Conservation (phyloP, 176 grass and related monocot species). For the Oryza brachyantha region DNA sequence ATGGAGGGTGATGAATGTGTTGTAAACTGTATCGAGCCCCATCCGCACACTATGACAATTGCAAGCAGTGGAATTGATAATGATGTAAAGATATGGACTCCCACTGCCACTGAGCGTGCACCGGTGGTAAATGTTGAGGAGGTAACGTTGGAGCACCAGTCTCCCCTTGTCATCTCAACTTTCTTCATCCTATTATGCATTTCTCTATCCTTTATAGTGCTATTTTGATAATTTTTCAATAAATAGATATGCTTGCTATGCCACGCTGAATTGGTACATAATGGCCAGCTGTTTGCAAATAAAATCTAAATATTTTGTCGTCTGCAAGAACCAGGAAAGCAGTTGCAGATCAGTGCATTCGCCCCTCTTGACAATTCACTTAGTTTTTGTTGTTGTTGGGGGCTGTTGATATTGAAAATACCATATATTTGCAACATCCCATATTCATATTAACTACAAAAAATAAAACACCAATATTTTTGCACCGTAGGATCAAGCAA, state of each 20-base stretch:
- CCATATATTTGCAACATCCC: slow-evolving; percentile 1
- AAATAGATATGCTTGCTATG: neutral
- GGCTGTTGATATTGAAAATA: neutral
- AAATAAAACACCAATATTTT: neutral
- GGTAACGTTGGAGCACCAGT: slow-evolving; percentile 40
- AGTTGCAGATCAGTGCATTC: neutral
- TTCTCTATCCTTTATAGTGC: slow-evolving; percentile 10
- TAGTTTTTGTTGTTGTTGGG: neutral
- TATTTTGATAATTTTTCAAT: slow-evolving; percentile 14
- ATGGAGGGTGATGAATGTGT: slow-evolving; percentile 80
- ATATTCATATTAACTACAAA: neutral
- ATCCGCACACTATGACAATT: slow-evolving; percentile 58
- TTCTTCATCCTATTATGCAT: slow-evolving; percentile 13
- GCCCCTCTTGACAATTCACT: neutral
- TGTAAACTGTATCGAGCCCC: slow-evolving; percentile 87
- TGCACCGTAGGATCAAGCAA: neutral
- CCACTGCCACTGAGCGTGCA: slow-evolving; percentile 57
- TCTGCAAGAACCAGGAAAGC: neutral
- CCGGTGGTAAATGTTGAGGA: slow-evolving; percentile 54
- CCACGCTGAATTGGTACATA: neutral
- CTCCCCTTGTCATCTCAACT: neutral
- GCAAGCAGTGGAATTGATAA: slow-evolving; percentile 86
- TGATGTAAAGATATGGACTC: slow-evolving; percentile 88
- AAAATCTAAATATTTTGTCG: neutral
- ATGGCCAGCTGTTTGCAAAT: neutral